These are phyloP conservation scores for Lipomyces mesembrius DNA, from an alignment of 805 yeast genomes.

Conservation along the genomic window DNA sequence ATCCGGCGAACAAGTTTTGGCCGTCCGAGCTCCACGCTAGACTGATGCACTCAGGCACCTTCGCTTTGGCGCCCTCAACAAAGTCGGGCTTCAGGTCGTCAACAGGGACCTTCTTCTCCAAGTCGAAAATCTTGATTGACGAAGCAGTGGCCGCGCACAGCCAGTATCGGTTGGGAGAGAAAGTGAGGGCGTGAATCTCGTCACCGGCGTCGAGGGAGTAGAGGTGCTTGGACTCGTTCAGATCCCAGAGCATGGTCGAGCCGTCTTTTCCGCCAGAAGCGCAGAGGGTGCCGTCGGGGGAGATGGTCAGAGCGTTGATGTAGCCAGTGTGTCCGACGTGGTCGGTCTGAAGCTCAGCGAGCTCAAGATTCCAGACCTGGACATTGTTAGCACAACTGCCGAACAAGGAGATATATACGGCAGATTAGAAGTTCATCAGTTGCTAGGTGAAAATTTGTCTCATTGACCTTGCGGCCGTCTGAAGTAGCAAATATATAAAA, in stretches of 20 bases:
- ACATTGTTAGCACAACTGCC: neutral
- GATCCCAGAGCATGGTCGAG: conserved; percentile 97
- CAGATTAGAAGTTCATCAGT: conserved; percentile 63
- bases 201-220: conserved; percentile 95
- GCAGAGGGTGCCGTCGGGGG: conserved; percentile 99
- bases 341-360: conserved; percentile 88
- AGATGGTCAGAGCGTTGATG: conserved; percentile 94
- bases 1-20: conserved; percentile 99
- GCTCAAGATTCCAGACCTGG: conserved; percentile 92
- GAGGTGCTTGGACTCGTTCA: conserved; percentile 79
- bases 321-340: conserved; percentile 99
- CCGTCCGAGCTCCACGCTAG: conserved; percentile 99
- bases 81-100: conserved; percentile 99
- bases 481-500: conserved; percentile 96
- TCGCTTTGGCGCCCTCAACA: conserved; percentile 78
- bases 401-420: neutral
- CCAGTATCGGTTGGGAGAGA: conserved; percentile 99
- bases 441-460: conserved; percentile 99
- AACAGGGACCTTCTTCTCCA: conserved; percentile 90
- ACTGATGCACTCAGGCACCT: conserved; percentile 97
- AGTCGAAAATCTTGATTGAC: conserved; percentile 97
- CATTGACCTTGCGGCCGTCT: conserved; percentile 79
- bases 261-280: conserved; percentile 99
- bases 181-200: conserved; percentile 96
- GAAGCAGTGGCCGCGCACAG: conserved; percentile 98